Percentiles rank a stretch among this genome's conserved stretches.
Conservation (phyloP, 768 basidiomycete genomes). For the Auricularia auricula-judae region DNA sequence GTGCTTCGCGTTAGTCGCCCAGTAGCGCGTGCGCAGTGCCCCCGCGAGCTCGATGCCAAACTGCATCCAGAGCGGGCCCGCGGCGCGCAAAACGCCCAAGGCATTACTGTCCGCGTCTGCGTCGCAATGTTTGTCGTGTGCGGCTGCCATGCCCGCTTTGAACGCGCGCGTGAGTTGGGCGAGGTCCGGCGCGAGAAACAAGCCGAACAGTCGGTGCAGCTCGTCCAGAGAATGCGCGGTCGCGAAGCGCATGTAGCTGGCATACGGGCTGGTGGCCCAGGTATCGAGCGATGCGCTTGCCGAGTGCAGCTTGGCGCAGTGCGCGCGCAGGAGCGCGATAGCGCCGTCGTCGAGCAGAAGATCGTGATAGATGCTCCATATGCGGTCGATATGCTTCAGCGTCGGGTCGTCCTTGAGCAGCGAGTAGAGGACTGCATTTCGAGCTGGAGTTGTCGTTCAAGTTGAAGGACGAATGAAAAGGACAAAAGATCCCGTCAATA, state of each 20-base stretch:
- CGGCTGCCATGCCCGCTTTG: not conserved
- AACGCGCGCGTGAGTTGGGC: not conserved
- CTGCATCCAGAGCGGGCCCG: not conserved
- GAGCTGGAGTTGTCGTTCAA: slow-evolving; percentile 3
- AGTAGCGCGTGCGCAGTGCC: not conserved
- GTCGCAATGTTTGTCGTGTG: not conserved
- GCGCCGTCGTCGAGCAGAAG: slow-evolving; percentile 7
- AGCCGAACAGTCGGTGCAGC: slow-evolving; percentile 7
- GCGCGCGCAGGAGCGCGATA: not conserved
- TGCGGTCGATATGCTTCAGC: slow-evolving; percentile 4
- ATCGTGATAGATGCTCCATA: slow-evolving; percentile 9
- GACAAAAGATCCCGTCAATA: too few species aligned
- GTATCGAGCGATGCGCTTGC: not conserved
- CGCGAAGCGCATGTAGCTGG: not conserved
- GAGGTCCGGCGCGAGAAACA: not conserved
- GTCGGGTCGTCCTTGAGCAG: slow-evolving; percentile 7
- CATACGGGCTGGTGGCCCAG: slow-evolving; percentile 8
- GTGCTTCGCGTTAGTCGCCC: not conserved
- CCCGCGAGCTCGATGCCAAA: not conserved
- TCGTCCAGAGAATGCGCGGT: slow-evolving; percentile 9
- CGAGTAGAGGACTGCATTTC: slow-evolving; percentile 10
- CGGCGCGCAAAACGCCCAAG: not conserved
- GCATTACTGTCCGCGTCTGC: not conserved
- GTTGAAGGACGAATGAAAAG: not conserved
- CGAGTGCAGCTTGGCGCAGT: slow-evolving; percentile 8